A percentile compares a stretch with the other conserved stretches of the same genome.
Evolutionary conservation across 768 basidiomycete genomes (phyloP).

Genomic region (Coprinopsis marcescibilis): DNA sequence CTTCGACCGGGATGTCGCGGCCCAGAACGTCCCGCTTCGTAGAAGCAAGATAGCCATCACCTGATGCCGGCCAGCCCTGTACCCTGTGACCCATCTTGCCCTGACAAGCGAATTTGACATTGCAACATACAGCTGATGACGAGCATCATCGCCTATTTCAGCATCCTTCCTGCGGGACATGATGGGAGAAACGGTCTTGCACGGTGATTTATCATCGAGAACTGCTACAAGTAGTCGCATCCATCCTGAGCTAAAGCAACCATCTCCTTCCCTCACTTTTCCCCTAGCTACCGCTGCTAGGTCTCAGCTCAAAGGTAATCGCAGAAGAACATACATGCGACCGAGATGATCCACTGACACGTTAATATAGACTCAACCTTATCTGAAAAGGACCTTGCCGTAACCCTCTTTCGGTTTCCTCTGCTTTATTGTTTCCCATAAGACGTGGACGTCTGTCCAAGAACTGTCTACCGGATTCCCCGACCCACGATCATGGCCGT

Average conservation of each 20-base stretch:
- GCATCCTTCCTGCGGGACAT: not conserved
- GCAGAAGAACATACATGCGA: too few species aligned
- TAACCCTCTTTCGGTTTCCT: slow-evolving; percentile 6
- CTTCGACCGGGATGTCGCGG: too few species aligned
- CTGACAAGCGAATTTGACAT: not conserved
- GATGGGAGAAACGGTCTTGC: not conserved
- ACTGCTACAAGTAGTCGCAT: too few species aligned
- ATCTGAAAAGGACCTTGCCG: not conserved
- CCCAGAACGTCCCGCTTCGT: too few species aligned
- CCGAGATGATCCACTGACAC: too few species aligned
- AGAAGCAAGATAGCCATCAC: too few species aligned
- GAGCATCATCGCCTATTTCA: not conserved
- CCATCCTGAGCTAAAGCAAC: too few species aligned
- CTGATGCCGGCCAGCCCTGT: not conserved
- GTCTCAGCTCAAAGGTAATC: too few species aligned
- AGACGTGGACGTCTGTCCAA: slow-evolving; percentile 2
- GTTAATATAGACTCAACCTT: too few species aligned
- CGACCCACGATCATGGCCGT: slow-evolving; percentile 5
- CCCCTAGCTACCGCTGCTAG: too few species aligned
- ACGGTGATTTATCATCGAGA: too few species aligned
- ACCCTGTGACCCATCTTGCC: not conserved
- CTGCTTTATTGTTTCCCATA: slow-evolving; percentile 8
- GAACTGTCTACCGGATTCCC: not conserved
- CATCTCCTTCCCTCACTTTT: too few species aligned
- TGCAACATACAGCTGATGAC: slow-evolving; percentile 2